Conservation (phyloP, 179 eudicot species). For the Patellifolia procumbens region DNA sequence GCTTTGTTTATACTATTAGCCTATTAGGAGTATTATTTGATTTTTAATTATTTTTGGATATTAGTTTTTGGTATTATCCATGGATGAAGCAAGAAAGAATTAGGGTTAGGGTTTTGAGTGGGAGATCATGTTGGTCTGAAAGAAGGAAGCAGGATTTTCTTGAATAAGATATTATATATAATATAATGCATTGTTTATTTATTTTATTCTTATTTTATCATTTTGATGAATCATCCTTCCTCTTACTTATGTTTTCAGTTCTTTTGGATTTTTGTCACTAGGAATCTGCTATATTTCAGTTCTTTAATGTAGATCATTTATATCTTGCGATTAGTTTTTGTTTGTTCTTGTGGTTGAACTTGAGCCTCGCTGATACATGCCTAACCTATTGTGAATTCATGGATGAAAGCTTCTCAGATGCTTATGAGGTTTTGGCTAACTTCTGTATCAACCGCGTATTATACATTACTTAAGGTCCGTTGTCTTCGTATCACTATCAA, state of each 20-base stretch:
- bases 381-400: background rate
- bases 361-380: background rate
- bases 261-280: background rate
- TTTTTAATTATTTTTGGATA: background rate
- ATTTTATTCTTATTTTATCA: background rate
- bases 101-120: slow-evolving; percentile 35
- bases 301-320: background rate
- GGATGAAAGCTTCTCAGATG: no score
- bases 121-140: slow-evolving; percentile 21
- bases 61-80: background rate
- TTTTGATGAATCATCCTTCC: background rate
- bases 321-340: background rate
- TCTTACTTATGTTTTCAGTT: background rate
- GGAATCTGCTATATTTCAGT: background rate
- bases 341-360: background rate
- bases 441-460: no score
- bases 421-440: no score
- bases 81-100: slow-evolving; percentile 14
- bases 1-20: slow-evolving; percentile 18
- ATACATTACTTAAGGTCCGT: no score
- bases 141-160: slow-evolving; percentile 19
- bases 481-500: no score
- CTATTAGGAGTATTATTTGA: slow-evolving; percentile 18
- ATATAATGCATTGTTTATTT: slow-evolving; percentile 14
- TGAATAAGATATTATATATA: slow-evolving; percentile 33